These are phyloP conservation scores for Tetrapisispora fleetii DNA, from an alignment of 805 yeast species.

Conservation along the genomic window DNA sequence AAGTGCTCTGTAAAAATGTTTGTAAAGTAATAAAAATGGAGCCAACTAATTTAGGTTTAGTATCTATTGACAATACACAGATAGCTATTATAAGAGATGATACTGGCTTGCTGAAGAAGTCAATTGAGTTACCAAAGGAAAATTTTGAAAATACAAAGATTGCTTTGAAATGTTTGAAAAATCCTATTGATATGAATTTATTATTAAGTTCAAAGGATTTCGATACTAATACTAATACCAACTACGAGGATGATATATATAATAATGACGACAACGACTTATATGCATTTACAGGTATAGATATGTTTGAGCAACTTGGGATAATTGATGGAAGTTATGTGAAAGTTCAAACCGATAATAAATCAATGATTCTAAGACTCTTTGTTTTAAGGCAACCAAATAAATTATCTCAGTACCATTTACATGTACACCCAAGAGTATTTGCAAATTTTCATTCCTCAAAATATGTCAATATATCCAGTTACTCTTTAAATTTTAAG, in stretches of 20 bases:
- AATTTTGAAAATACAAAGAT: neutral
- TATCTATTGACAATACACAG: constrained; percentile 14
- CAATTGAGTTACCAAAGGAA: neutral
- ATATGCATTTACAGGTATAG: constrained; percentile 17
- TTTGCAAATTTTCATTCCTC: constrained; percentile 11
- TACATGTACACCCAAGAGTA: constrained; percentile 22
- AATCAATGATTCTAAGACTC: constrained; percentile 9
- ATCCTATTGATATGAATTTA: constrained; percentile 10
- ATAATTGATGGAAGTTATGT: constrained; percentile 19
- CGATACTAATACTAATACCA: too few species aligned
- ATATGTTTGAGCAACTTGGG: constrained; percentile 12
- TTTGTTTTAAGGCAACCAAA: constrained; percentile 21
- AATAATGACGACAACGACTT: constrained; percentile 19
- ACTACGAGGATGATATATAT: neutral
- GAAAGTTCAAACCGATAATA: constrained; percentile 3
- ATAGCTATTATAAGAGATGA: constrained; percentile 14
- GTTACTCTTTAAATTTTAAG: constrained; percentile 1
- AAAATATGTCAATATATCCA: constrained; percentile 5
- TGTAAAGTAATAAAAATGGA: constrained; percentile 14
- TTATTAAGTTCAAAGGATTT: constrained; percentile 7
- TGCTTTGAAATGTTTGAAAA: constrained; percentile 7
- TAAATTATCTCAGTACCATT: constrained; percentile 4
- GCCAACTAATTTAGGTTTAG: constrained; percentile 14
- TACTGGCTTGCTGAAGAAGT: neutral
- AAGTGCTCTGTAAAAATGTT: constrained; percentile 9